Base-by-base conservation (phyloP, 805 yeast genomes). In the Suhomyces emberorum region DNA sequence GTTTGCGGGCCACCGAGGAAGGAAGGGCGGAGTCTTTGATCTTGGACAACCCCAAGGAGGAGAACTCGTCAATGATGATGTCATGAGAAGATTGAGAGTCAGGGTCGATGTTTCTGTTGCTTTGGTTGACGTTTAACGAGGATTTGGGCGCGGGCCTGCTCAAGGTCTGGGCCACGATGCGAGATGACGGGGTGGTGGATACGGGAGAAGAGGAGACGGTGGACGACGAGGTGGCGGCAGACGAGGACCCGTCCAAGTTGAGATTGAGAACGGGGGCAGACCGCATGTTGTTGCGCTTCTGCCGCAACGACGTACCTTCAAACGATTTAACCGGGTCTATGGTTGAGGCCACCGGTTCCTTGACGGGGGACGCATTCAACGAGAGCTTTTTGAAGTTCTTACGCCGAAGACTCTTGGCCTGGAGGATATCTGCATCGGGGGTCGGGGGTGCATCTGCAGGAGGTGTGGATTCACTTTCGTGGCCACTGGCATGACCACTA, bases 371-470 rank as follows among this genome's bases (percentile, higher is more conserved):
- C 8, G 57, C 41, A 14, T 37, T 39, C 17, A 61, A 42, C 16
- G 63, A 59, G 16, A 67, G 48, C 35, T 65, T 55, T 39, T 66
- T 68, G 48, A 63, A 54, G 44, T 67, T 68, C 44, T 68, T 68
- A 19, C 74, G 53, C 30, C 55, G 59, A 25, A 68, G 50, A 16
- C 70, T 51, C 39, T 65, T 68, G 24, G 63, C 52, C 34, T 54
- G 49, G 28, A 67, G 49, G 16, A 65, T 48, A 33, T 39, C 41
- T n/a, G 44, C 55, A 26, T 46, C 50, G 28, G 40, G 24, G 22
- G 32, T 10, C 11, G 30, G 34, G 22, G 17, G 17, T 4, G 28
- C 16, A 7, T 15, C 34, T 12, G 14, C 17, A 7, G 9, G 9
- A 20, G 22, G 22, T 7, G 9, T 20, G 22, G 22, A 20, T 7